These are phyloP conservation scores for Chenopodium berlandieri DNA, from an alignment of 148 eudicot genomes.

Conservation along the genomic window DNA sequence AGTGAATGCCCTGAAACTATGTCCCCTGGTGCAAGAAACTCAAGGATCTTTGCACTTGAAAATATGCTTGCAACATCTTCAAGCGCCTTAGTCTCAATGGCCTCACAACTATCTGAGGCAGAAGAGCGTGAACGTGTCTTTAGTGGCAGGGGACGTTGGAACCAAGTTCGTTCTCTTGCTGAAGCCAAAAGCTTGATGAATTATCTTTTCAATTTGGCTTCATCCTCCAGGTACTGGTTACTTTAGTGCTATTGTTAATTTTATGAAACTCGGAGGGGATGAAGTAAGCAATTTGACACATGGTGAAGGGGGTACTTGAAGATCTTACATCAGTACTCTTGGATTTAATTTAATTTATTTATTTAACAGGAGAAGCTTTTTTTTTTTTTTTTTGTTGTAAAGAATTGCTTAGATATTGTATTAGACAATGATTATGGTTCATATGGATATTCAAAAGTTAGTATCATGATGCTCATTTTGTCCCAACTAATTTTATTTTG, in stretches of 20 bases:
- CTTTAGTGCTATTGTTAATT: background rate
- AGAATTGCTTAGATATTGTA: background rate
- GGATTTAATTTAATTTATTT: background rate
- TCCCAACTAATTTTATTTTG: slow-evolving; percentile 11
- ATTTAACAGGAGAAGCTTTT: background rate
- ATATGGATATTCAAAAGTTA: background rate
- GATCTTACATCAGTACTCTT: background rate
- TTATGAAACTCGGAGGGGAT: background rate
- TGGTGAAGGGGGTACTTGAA: background rate
- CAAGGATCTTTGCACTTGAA: slow-evolving; percentile 87
- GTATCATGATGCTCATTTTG: background rate
- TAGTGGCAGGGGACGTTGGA: slow-evolving; percentile 96
- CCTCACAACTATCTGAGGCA: slow-evolving; percentile 94
- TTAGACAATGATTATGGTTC: background rate
- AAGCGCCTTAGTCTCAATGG: slow-evolving; percentile 88
- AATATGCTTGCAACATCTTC: slow-evolving; percentile 97
- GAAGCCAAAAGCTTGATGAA: slow-evolving; percentile 91
- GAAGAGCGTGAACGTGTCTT: slow-evolving; percentile 92
- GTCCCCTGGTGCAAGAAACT: slow-evolving; percentile 99
- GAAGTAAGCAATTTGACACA: background rate
- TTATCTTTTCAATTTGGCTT: slow-evolving; percentile 75
- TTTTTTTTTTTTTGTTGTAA: too few relatives aligned
- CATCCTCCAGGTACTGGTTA: slow-evolving; percentile 66
- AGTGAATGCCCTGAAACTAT: slow-evolving; percentile 64
- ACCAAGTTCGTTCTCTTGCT: slow-evolving; percentile 79